Evolutionary conservation across 2,329 filamentous ascomycete genomes (phyloP), one percentile per base, ranked within the genome.

Genomic region (Dothideomycetes sp.): DNA sequence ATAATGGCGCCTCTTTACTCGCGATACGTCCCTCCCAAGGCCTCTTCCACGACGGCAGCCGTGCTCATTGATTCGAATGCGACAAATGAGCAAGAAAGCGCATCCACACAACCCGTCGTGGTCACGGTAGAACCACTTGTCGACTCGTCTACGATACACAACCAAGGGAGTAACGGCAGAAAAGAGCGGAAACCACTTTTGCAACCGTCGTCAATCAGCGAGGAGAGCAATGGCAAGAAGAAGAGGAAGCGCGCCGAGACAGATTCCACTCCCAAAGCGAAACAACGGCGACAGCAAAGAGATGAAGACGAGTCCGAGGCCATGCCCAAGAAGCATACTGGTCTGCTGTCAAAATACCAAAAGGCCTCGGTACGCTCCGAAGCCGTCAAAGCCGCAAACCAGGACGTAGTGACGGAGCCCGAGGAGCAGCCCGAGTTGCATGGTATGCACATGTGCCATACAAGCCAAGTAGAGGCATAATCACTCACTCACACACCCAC

Each of bases 351-450:
- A 9, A 70, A 71, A 33, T 70, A 65, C 33, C 61, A 68, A 38
- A 67, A 64, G 30, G 47, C 48, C 41, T 40, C 38, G 20, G 36
- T 41, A 18, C 33, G 46, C 28, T 32, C 49, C 36, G 37, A 51
- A 46, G 45, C 47, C 12, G 24, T 18, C 12, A 29, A 49, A 37
- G 38, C 42, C 25, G 17, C 38, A 27, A 28, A 34, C 35, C 47
- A 49, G 1, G 46, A 53, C 4, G 41, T 51, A 12, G 18, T 34
- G 6, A 38, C 49, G 11, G 43, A 56, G 51, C 51, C 56, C 42
- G 46, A 38, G 13, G 7, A 6, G 5, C 28, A 39, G 48, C 47
- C 52, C 10, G 70, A 76, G 52, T 57, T 79, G 3, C 79, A 87
- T 40, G 58, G 58, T 58, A 52, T 34, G 47, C 29, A 17, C n/a